These are phyloP conservation scores for Cyclostephanos tholiformis DNA, from an alignment of 108 stramenopile genomes.

Conservation along the genomic window DNA sequence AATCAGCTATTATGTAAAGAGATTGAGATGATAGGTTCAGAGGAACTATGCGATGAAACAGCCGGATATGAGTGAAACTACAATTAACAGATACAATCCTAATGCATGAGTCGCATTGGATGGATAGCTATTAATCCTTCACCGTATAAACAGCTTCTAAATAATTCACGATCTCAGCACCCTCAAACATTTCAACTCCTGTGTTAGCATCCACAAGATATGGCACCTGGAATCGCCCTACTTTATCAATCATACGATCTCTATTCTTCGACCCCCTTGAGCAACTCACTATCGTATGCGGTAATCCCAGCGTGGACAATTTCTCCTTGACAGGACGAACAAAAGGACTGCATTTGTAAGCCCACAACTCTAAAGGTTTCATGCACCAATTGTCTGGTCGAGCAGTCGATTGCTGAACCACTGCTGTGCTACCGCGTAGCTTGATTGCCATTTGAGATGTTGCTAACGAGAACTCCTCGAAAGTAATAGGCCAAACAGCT, in stretches of 20 bases:
- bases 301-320: constrained; percentile 71
- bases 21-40: constrained; percentile 16
- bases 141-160: constrained; percentile 80
- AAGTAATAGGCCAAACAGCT: constrained; percentile 71
- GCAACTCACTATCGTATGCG: constrained; percentile 78
- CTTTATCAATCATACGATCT: constrained; percentile 69
- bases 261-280: constrained; percentile 83
- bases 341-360: constrained; percentile 88
- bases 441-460: constrained; percentile 60
- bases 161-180: constrained; percentile 82
- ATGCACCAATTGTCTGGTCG: constrained; percentile 77
- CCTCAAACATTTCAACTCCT: constrained; percentile 78
- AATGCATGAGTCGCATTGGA: background rate
- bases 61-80: background rate
- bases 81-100: background rate
- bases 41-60: too few species aligned
- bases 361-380: constrained; percentile 81
- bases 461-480: constrained; percentile 58
- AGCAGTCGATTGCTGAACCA: constrained; percentile 51
- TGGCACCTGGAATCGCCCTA: constrained; percentile 88
- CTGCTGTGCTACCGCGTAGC: constrained; percentile 59
- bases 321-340: constrained; percentile 79
- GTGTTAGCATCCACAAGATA: constrained; percentile 90
- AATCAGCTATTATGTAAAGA: constrained; percentile 83
- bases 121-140: background rate